Base-by-base conservation (phyloP, 2,329 filamentous ascomycete genomes). In the Fusarium chaquense region DNA sequence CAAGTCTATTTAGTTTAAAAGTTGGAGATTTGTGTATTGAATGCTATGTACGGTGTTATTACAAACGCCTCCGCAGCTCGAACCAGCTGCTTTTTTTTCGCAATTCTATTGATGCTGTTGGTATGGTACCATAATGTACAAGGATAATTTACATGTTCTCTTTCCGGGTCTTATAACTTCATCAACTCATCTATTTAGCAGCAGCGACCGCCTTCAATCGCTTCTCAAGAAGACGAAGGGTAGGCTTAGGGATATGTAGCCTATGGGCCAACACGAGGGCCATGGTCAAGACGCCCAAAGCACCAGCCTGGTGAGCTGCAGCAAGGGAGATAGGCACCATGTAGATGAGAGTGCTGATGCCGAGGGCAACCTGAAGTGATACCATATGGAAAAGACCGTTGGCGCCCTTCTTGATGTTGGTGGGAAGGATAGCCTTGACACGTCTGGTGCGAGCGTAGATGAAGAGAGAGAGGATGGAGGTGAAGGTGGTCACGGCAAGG, bases 261-360 rank as follows among this genome's bases (percentile, higher is more conserved):
- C 93, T 86, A 73, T 91, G 93, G 13, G 92, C 93, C 38, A 98
- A 83, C 1, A 98, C 86, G 24, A 97, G 83, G 0, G 91, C 91
- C 45, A 93, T 93, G 0, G 93, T 97, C 65, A 99, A 82, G 22
- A 99, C 83, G 3, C 93, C 93, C 71, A 99, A 82, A 63, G 91
- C 93, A 40, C 96, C 95, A 3, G 96, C 96, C 81, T 99, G 96
- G 80, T 99, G 96, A 10, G 93, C 90, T 5, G 95, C 94, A 1
- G 95, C 96, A 12, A 99, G 83, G 67, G 91, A 91, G 4, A 91
- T 91, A 6, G 97, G 96, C 1, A 99, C 94, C 78, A 99, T 90
- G 82, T 98, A 98, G 75, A 97, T 90, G 64, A 99, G 85, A 0
- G 96, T 99, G 69, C 86, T 89, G 78, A 99, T 97, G 26, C 96